A percentile compares a stretch with the other conserved stretches of the same genome.
These are phyloP conservation scores for Pseudoscleropodium purum DNA, from an alignment of 225 moss, liverwort and hornwort species.

Conservation along the genomic window DNA sequence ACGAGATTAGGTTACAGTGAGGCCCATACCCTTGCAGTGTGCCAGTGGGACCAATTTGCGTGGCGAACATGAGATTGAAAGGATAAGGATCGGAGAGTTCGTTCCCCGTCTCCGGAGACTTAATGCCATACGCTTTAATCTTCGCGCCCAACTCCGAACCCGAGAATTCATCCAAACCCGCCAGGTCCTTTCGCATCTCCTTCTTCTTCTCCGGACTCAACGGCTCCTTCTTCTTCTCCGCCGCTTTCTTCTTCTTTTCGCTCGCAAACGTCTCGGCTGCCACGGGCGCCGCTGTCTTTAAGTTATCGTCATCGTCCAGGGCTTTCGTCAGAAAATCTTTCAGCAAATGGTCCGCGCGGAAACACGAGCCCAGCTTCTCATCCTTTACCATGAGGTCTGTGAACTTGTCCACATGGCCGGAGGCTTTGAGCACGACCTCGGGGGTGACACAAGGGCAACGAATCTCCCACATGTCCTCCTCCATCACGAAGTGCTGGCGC, in stretches of 20 bases:
- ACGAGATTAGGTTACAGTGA: background rate
- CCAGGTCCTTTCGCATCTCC: conserved; percentile 54
- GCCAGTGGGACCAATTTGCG: conserved; percentile 87
- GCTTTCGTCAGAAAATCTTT: conserved; percentile 57
- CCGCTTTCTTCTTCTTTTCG: conserved; percentile 38
- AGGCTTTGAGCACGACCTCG: conserved; percentile 78
- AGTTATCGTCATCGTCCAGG: conserved; percentile 49
- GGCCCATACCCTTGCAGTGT: conserved; percentile 44
- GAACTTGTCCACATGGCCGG: conserved; percentile 97
- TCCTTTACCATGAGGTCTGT: conserved; percentile 98
- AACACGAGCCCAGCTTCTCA: conserved; percentile 60
- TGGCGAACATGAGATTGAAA: conserved; percentile 96
- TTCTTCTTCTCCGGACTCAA: conserved; percentile 32
- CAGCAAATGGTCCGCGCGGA: conserved; percentile 79
- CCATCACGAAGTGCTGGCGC: conserved; percentile 97
- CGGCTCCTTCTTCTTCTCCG: conserved; percentile 32
- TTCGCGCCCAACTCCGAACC: conserved; percentile 75
- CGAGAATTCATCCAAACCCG: conserved; percentile 74
- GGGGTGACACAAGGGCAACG: conserved; percentile 90
- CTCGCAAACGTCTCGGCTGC: background rate
- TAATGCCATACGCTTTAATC: conserved; percentile 66
- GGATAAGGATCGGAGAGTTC: conserved; percentile 84
- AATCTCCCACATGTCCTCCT: conserved; percentile 94
- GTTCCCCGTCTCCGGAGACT: conserved; percentile 75
- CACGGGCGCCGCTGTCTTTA: background rate